phyloP scores from a whole-genome alignment of 257 asterid genomes.

The Rhazya stricta region DNA sequence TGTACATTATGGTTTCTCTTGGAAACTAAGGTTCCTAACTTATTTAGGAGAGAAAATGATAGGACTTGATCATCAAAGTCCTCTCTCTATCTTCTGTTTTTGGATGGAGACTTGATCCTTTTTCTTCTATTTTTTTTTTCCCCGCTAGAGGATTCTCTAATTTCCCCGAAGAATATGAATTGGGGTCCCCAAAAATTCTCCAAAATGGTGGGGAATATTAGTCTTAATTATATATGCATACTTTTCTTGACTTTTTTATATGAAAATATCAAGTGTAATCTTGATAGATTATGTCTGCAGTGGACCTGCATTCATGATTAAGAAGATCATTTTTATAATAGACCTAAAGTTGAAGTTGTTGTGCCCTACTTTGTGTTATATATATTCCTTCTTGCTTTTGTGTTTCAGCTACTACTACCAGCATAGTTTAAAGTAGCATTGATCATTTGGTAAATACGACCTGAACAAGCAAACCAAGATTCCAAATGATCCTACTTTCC shows the following conservation, averaged over 20 bases:
- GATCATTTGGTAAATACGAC: constrained; percentile 21
- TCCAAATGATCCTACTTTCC: constrained; percentile 49
- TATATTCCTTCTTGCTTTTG: constrained; percentile 23
- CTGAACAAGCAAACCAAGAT: constrained; percentile 47
- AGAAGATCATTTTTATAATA: constrained; percentile 46
- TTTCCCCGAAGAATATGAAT: constrained; percentile 40
- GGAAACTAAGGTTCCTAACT: constrained; percentile 46
- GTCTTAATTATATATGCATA: constrained; percentile 28
- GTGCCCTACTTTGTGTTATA: not conserved
- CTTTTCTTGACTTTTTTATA: constrained; percentile 27
- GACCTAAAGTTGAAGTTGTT: constrained; percentile 42
- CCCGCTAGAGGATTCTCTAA: constrained; percentile 27
- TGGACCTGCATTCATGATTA: constrained; percentile 48
- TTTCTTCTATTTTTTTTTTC: not conserved
- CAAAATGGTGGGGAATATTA: constrained; percentile 43
- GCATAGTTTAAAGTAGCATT: not conserved
- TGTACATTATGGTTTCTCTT: constrained; percentile 61
- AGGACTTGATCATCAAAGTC: constrained; percentile 31
- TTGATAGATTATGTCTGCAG: constrained; percentile 53
- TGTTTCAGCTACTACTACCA: not conserved
- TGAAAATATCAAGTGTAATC: constrained; percentile 39
- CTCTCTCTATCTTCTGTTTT: constrained; percentile 35
- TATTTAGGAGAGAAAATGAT: constrained; percentile 38
- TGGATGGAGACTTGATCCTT: constrained; percentile 42
- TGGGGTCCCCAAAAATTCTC: constrained; percentile 39